phyloP scores from a whole-genome alignment of 139 green algal genomes.

The Micractinium sp. region DNA sequence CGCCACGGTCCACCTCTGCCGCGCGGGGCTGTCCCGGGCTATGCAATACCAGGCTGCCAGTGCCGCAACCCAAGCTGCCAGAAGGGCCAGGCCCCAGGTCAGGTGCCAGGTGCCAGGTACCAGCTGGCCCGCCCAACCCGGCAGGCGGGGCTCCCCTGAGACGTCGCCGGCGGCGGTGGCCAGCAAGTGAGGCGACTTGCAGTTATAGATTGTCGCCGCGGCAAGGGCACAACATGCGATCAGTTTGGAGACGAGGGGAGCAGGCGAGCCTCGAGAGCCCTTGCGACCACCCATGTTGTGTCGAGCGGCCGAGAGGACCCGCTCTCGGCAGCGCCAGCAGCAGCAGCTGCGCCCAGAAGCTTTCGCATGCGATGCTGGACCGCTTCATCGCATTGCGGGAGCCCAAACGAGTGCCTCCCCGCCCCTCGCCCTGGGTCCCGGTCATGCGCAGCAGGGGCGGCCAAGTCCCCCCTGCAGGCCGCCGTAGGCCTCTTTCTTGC shows the following conservation, averaged over 20 bases:
- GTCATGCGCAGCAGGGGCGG: background rate
- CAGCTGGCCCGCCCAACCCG: background rate
- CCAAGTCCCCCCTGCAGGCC: background rate
- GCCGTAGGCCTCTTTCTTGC: background rate
- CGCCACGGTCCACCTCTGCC: background rate
- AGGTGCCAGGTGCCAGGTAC: background rate
- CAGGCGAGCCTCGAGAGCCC: background rate
- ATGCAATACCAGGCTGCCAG: conserved; percentile 1
- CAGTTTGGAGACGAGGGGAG: background rate
- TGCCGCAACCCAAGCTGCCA: background rate
- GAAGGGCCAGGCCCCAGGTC: background rate
- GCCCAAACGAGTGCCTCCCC: no score
- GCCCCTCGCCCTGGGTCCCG: no score
- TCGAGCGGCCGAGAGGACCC: background rate
- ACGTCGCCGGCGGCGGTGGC: background rate
- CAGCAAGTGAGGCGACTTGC: background rate
- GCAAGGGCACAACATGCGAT: background rate
- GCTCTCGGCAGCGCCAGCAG: background rate
- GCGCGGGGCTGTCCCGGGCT: background rate
- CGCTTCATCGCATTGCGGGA: no score
- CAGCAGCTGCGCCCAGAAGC: no score
- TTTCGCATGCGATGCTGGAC: no score
- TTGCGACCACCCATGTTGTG: background rate
- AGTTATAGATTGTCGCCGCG: background rate
- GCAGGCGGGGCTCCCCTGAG: background rate